Percentiles rank a stretch among this genome's conserved stretches.
Evolutionary conservation across 2,329 filamentous ascomycete genomes (phyloP).

Genomic region (Alternaria rosae): DNA sequence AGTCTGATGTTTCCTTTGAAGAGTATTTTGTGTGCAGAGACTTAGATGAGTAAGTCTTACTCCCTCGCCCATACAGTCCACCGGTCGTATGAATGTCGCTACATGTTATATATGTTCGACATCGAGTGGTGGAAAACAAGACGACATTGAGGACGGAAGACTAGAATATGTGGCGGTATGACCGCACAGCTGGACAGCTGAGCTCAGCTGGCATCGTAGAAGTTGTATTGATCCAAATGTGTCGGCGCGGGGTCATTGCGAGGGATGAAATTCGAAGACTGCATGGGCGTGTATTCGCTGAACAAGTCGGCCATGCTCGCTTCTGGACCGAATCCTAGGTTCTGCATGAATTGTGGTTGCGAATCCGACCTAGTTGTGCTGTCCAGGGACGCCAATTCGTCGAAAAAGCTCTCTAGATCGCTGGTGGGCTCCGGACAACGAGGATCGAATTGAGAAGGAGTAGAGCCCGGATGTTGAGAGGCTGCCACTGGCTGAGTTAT

Average conservation of each 20-base stretch:
- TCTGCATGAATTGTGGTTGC: constrained; percentile 71
- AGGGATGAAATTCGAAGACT: constrained; percentile 44
- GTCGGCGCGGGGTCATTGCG: constrained; percentile 23
- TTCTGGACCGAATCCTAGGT: constrained; percentile 70
- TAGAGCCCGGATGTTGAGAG: constrained; percentile 19
- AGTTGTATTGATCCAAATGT: constrained; percentile 35
- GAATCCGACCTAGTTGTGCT: constrained; percentile 61
- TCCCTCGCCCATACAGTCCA: neutral
- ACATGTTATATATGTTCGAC: neutral
- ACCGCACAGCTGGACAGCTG: neutral
- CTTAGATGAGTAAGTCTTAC: neutral
- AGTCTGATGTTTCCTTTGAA: neutral
- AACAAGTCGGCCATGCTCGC: constrained; percentile 65
- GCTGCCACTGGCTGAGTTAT: constrained; percentile 2
- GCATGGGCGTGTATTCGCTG: constrained; percentile 51
- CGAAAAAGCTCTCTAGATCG: constrained; percentile 62
- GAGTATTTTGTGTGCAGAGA: neutral
- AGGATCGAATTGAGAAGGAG: constrained; percentile 24
- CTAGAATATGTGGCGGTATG: neutral
- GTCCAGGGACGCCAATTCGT: constrained; percentile 65
- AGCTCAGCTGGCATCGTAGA: constrained; percentile 34
- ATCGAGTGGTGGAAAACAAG: neutral
- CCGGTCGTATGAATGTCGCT: neutral
- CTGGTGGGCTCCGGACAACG: constrained; percentile 49
- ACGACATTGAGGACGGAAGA: neutral